Base-by-base conservation (phyloP, 2,329 filamentous ascomycete genomes). In the Cryphonectria naterciae region DNA sequence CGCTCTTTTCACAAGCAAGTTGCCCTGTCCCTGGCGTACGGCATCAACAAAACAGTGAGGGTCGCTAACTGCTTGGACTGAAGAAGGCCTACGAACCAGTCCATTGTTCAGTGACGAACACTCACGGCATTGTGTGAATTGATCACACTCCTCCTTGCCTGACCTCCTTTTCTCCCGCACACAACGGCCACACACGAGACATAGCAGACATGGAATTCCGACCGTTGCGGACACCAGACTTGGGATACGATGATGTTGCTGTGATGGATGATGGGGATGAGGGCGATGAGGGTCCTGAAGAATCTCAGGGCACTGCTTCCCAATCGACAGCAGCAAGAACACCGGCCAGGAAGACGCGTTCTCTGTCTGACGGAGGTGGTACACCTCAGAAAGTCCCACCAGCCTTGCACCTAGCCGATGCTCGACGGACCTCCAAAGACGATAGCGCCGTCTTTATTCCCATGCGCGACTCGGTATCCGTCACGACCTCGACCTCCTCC, bases 281-380 rank as follows among this genome's bases (percentile, higher is more conserved):
- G 1, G 70, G 61, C 52, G 67, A 74, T 35, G 68, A 52, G 2
- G 49, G 43, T 2, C 58, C 32, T 13, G 70, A 67, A 13, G 37
- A 46, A 8, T 65, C 62, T 39, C 25, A 35, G 43, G 17, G 13
- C 63, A 5, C 28, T 19, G 28, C 63, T 7, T 5, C 43, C 22
- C 39, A 15, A 22, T 17, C 43, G 19, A 22, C 37, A 43, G 73
- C 46, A 43, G 73, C 73, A 19, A 75, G 78, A 69, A 83, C 85
- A 71, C 84, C 85, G 54, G 76, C 83, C 71, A 78, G 81, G 69
- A 91, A 89, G 79, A 84, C 87, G 54, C 84, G 90, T 73, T 92
- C 90, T 65, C 80, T 92, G 72, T 92, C 91, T 5, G 91, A 93
- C 78, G 87, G 88, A 63, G 85, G 84, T 73, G 82, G 82, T 73